These are phyloP conservation scores for Tulasnella sp. DNA, from an alignment of 768 basidiomycete species.

Conservation along the genomic window DNA sequence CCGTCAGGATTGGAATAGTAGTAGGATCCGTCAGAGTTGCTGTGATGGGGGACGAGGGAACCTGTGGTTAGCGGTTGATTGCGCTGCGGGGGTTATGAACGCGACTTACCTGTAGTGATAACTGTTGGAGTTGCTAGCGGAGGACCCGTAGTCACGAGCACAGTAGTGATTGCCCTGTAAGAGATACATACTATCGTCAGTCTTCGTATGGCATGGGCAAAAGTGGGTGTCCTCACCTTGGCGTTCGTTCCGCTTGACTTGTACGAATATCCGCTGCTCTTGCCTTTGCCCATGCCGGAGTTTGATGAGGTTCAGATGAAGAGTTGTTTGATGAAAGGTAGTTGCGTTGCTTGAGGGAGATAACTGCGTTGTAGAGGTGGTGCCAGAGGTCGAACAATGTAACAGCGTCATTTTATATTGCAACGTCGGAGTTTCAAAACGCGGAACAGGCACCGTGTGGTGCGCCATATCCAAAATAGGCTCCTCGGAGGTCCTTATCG, in stretches of 20 bases:
- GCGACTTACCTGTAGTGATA: conserved; percentile 35
- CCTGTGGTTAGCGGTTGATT: not conserved
- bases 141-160: conserved; percentile 36
- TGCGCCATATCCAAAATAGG: not conserved
- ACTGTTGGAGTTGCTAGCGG: conserved; percentile 34
- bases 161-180: conserved; percentile 35
- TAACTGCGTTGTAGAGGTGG: not conserved
- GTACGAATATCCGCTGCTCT: conserved; percentile 4
- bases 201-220: not conserved
- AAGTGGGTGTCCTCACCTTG: not conserved
- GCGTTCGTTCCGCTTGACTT: conserved; percentile 27
- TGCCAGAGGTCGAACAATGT: not conserved
- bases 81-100: not conserved
- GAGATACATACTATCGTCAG: not conserved
- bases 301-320: not conserved
- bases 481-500: not conserved
- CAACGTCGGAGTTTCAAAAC: conserved; percentile 11
- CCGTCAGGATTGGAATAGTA: conserved; percentile 35
- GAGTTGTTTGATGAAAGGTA: not conserved
- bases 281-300: not conserved
- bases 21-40: conserved; percentile 51
- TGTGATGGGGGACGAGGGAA: not conserved
- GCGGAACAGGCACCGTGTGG: not conserved
- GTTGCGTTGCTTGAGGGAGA: not conserved
- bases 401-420: not conserved